These are phyloP conservation scores for Sphaerosporella brunnea DNA, from an alignment of 495 filamentous ascomycete species.

Conservation along the genomic window DNA sequence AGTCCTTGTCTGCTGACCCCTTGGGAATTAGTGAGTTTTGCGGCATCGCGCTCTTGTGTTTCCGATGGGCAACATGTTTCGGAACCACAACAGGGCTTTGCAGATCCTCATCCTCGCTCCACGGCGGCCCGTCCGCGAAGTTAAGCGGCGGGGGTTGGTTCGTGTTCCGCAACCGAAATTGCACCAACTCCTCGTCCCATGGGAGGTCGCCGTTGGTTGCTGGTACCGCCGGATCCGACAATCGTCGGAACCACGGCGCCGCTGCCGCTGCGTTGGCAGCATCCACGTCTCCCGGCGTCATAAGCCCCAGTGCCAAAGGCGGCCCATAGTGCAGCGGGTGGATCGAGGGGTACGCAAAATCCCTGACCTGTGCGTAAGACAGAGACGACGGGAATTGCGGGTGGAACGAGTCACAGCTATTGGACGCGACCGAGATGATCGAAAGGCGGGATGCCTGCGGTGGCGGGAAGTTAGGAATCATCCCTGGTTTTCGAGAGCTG, in stretches of 20 bases:
- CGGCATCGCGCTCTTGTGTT: constrained; percentile 55
- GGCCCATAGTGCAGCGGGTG: constrained; percentile 92
- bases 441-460: constrained; percentile 48
- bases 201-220: constrained; percentile 19
- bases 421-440: constrained; percentile 47
- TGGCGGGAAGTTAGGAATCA: constrained; percentile 42
- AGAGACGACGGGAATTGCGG: constrained; percentile 72
- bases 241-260: constrained; percentile 35
- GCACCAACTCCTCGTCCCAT: constrained; percentile 15
- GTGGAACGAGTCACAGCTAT: constrained; percentile 53
- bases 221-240: constrained; percentile 63
- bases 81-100: constrained; percentile 66
- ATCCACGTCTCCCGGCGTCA: constrained; percentile 61
- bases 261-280: not conserved
- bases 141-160: constrained; percentile 66
- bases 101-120: constrained; percentile 89
- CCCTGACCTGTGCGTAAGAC: constrained; percentile 75
- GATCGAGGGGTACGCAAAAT: constrained; percentile 75
- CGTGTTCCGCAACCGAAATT: constrained; percentile 20
- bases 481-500: constrained; percentile 23
- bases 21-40: constrained; percentile 15
- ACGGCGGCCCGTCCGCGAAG: constrained; percentile 85
- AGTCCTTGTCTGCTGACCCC: too few relatives aligned
- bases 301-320: constrained; percentile 54
- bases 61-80: constrained; percentile 47